Percentiles rank a stretch among this genome's conserved stretches.
Conservation (phyloP, 2,329 filamentous ascomycete species). For the Microdochium trichocladiopsis region DNA sequence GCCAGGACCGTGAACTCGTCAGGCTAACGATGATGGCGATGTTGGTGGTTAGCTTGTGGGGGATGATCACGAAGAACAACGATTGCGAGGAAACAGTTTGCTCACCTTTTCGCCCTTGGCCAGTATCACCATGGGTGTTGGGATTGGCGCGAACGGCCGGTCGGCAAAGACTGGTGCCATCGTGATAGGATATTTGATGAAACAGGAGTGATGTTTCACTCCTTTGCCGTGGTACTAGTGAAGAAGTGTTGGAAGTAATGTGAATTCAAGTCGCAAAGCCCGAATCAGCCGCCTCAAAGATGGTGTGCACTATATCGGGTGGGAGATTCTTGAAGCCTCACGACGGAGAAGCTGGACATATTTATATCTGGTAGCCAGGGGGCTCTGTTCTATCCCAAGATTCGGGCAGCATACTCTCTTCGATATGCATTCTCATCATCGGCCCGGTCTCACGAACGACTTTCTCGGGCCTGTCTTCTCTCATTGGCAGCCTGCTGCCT, state of each 20-base stretch:
- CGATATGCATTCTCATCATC: background rate
- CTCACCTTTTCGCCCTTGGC: background rate
- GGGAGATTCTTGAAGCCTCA: background rate
- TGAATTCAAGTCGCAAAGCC: too few relatives aligned
- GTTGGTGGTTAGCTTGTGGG: background rate
- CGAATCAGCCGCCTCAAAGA: too few relatives aligned
- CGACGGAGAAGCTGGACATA: background rate
- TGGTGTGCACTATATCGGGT: too few relatives aligned
- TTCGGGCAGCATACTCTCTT: background rate
- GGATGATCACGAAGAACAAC: background rate
- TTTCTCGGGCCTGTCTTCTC: background rate
- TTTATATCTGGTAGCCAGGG: background rate
- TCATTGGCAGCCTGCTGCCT: background rate
- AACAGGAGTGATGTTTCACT: background rate
- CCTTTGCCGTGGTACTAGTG: background rate
- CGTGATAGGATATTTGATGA: background rate
- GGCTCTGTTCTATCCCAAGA: background rate
- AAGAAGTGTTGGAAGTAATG: too few relatives aligned
- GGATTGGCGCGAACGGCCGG: background rate
- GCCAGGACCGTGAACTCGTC: constrained; percentile 12
- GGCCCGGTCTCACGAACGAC: background rate
- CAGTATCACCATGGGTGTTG: background rate
- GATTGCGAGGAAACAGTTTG: too few relatives aligned
- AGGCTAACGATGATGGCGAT: background rate
- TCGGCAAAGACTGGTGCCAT: background rate